phyloP scores from a whole-genome alignment of 192 early-diverging fungal species.

The Entomortierella chlamydospora region DNA sequence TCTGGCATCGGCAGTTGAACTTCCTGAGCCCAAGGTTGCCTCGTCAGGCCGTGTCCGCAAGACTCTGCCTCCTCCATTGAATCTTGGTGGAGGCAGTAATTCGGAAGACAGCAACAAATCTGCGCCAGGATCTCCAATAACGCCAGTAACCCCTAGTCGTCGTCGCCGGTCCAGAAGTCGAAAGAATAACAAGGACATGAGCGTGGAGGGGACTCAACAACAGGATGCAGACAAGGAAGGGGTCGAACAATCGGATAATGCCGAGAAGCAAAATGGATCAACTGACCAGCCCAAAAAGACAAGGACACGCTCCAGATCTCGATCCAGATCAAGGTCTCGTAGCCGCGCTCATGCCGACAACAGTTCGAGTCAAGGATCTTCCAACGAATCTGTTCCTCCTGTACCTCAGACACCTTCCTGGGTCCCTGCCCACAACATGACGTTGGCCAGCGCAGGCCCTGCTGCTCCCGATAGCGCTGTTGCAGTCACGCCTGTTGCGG shows the following conservation, averaged over 20 bases:
- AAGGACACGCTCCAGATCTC: constrained; percentile 40
- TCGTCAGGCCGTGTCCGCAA: constrained; percentile 18
- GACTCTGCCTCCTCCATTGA: constrained; percentile 32
- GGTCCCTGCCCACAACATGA: constrained; percentile 48
- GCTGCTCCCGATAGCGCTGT: neutral
- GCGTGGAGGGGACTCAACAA: constrained; percentile 1
- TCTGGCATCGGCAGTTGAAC: neutral
- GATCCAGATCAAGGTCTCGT: constrained; percentile 40
- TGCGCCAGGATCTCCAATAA: constrained; percentile 20
- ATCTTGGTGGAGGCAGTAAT: constrained; percentile 19
- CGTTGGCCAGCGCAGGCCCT: constrained; percentile 3
- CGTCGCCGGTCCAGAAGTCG: constrained; percentile 43
- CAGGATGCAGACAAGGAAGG: constrained; percentile 1
- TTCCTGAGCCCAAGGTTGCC: neutral
- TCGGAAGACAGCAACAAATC: neutral
- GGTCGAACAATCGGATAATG: neutral
- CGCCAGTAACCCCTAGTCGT: constrained; percentile 35
- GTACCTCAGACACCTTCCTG: constrained; percentile 50
- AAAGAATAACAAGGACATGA: constrained; percentile 45
- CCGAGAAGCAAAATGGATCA: constrained; percentile 1
- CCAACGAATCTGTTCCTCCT: constrained; percentile 38
- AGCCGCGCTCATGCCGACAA: constrained; percentile 37
- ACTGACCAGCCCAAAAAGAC: constrained; percentile 34
- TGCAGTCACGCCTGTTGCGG: neutral
- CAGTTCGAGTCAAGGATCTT: constrained; percentile 27